phyloP scores from a whole-genome alignment of 331 rosid species.

The Quercus tomentella region DNA sequence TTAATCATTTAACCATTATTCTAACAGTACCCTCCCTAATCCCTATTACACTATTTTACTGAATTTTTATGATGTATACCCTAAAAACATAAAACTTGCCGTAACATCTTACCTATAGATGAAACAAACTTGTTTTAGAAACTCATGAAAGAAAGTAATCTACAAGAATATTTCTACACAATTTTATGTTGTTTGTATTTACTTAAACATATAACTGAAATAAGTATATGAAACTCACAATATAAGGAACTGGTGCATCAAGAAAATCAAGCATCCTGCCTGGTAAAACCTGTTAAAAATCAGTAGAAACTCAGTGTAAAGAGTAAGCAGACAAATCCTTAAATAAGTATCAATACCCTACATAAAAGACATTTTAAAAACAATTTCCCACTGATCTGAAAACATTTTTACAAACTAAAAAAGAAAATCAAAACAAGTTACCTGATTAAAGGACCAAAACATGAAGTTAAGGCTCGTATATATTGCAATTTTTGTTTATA shows the following conservation, averaged over 20 bases:
- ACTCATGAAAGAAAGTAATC: neutral
- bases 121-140: neutral
- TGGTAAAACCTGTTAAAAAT: constrained; percentile 63
- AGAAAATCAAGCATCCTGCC: constrained; percentile 80
- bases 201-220: neutral
- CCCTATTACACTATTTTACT: neutral
- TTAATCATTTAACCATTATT: too few species aligned
- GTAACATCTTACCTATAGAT: neutral
- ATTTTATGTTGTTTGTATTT: neutral
- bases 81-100: neutral
- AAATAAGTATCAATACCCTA: neutral
- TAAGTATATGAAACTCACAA: constrained; percentile 51
- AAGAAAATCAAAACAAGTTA: neutral
- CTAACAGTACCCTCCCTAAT: neutral
- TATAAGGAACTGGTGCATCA: constrained; percentile 95
- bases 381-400: neutral
- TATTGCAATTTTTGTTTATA: neutral
- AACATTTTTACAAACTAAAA: neutral
- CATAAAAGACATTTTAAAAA: neutral
- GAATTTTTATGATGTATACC: neutral
- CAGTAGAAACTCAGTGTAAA: constrained; percentile 2
- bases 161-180: constrained; percentile 3
- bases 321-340: neutral
- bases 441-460: neutral
- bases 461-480: neutral